Evolutionary conservation across 176 grass and related monocot genomes (phyloP), one percentile per base, ranked within the genome.

Genomic region (Musa acuminata): DNA sequence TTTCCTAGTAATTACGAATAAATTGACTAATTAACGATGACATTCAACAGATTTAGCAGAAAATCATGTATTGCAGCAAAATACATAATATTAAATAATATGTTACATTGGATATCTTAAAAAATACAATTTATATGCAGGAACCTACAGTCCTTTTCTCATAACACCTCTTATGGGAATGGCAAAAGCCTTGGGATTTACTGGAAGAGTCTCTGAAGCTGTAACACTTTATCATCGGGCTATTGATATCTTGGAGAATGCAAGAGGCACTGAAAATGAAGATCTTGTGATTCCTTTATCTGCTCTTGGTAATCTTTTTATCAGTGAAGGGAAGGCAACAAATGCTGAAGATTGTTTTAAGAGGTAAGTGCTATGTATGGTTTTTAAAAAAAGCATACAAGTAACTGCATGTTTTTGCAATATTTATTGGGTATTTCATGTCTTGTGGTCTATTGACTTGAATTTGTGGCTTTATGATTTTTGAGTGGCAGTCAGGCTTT

Each of bases 111-210:
- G 6, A 43, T 25, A 68, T 26, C 65, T 17, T 67, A 43, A 17
- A 10, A 62, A 9, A 62, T 43, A 16, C 10, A 49, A 16, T 54
- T 55, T 49, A 17, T 72, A 23, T 73, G 69, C 71, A 85, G 83
- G 83, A 76, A 59, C 67, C 6, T 12, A 53, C 52, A 85, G 73
- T 77, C 68, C 64, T 64, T 81, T 73, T 72, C 73, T 81, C 23
- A 67, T 76, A 24, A 68, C 74, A 85, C 83, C 78, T 81, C 78
- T 85, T 81, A 55, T 81, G 65, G 78, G 78, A 20, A 76, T 81
- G 75, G 83, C 83, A 72, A 85, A 81, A 79, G 83, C 69, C 12
- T 76, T 81, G 16, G 62, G 65, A 23, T 71, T 67, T 72, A 63
- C 63, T 49, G 67, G 64, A 77, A 85, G 73, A 64, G 58, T 50